Evolutionary conservation across 805 yeast species (phyloP).

Genomic region (Kurtzmaniella cleridarum): DNA sequence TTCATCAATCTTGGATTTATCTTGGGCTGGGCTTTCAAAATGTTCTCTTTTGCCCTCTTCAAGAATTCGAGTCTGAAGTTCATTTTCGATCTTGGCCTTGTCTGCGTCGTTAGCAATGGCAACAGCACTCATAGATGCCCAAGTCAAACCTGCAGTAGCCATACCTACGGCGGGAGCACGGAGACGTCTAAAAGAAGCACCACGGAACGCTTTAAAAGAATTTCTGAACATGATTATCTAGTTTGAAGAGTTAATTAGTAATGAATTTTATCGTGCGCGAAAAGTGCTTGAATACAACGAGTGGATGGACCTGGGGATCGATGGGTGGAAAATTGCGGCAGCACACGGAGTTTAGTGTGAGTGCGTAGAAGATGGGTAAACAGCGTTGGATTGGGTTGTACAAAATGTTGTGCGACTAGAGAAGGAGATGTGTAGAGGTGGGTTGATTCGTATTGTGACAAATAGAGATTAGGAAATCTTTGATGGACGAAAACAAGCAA

Average conservation of each 20-base stretch:
- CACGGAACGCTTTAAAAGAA: not conserved
- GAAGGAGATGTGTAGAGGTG: too few species aligned
- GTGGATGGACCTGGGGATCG: not conserved
- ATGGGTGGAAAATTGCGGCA: not conserved
- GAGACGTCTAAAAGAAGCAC: not conserved
- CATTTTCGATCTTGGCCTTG: constrained; percentile 1
- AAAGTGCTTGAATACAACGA: too few species aligned
- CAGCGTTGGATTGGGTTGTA: too few species aligned
- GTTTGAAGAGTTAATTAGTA: not conserved
- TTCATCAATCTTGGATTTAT: constrained; percentile 1
- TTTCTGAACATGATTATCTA: constrained; percentile 1
- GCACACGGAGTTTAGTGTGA: too few species aligned
- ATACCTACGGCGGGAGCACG: not conserved
- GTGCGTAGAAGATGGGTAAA: too few species aligned
- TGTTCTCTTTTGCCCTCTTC: not conserved
- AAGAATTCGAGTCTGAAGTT: not conserved
- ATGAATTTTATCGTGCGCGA: too few species aligned
- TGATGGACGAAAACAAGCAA: too few species aligned
- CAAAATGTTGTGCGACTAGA: too few species aligned
- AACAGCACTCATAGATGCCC: not conserved
- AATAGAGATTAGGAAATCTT: too few species aligned
- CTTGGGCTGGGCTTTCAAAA: constrained; percentile 3
- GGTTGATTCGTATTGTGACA: too few species aligned
- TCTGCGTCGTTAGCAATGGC: constrained; percentile 3
- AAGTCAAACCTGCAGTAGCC: not conserved